Percentiles rank a stretch among this genome's conserved stretches.
phyloP scores from a whole-genome alignment of 2,329 filamentous ascomycete genomes.

The Leptographium galeiforme region DNA sequence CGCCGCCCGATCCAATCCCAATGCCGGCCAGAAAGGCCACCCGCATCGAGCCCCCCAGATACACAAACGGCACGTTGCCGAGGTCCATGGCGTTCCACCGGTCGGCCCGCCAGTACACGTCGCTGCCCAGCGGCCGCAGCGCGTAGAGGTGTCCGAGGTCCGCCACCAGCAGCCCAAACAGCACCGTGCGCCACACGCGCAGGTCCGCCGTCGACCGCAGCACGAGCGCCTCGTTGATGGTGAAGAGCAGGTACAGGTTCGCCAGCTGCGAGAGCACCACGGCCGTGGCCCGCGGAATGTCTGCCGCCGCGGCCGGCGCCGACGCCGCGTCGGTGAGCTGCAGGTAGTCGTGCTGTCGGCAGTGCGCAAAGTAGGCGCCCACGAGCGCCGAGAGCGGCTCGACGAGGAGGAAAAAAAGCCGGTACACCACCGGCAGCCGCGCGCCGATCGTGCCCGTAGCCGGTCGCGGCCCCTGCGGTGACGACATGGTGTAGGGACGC shows the following conservation, averaged over 20 bases:
- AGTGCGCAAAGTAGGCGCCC: conserved; percentile 32
- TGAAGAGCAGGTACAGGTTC: conserved; percentile 66
- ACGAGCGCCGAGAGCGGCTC: conserved; percentile 45
- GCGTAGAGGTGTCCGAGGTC: conserved; percentile 65
- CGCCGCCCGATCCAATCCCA: conserved; percentile 28
- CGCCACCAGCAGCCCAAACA: conserved; percentile 57
- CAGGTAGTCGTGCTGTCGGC: conserved; percentile 41
- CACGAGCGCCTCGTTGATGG: conserved; percentile 64
- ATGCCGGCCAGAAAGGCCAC: conserved; percentile 45
- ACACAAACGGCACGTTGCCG: conserved; percentile 60
- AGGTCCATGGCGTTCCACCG: conserved; percentile 55
- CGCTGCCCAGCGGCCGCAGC: conserved; percentile 41
- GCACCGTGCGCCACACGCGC: conserved; percentile 54
- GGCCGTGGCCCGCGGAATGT: conserved; percentile 44
- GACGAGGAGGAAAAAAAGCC: conserved; percentile 61
- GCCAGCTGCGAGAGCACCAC: conserved; percentile 62
- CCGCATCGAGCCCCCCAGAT: conserved; percentile 47
- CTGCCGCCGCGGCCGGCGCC: conserved; percentile 24
- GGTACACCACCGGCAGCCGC: conserved; percentile 33
- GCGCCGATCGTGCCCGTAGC: not conserved
- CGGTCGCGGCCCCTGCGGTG: no score
- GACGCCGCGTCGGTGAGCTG: conserved; percentile 44
- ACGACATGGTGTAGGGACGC: not conserved
- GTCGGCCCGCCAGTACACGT: conserved; percentile 49
- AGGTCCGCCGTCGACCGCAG: conserved; percentile 55